These are phyloP conservation scores for Tylopilus plumbeoviolaceoides DNA, from an alignment of 768 basidiomycete genomes.

Conservation along the genomic window DNA sequence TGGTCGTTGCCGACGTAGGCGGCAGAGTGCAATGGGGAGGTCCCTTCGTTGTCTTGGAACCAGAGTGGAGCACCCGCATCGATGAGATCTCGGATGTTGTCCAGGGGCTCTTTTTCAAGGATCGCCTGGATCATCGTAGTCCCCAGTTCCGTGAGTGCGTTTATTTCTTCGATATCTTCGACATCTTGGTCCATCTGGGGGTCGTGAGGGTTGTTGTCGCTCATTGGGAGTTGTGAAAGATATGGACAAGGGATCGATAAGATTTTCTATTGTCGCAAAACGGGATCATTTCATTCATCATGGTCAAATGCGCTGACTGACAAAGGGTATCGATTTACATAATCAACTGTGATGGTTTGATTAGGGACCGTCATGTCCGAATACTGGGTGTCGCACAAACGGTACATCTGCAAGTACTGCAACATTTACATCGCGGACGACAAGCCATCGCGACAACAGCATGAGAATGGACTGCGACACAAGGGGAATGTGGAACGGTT, in stretches of 20 bases:
- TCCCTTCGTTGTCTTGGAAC: constrained; percentile 86
- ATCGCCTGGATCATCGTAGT: constrained; percentile 57
- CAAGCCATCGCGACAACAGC: constrained; percentile 83
- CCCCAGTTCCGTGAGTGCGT: constrained; percentile 51
- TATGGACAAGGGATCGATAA: background rate
- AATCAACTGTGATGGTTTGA: constrained; percentile 8
- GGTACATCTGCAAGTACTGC: constrained; percentile 96
- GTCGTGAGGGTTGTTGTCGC: background rate
- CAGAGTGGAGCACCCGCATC: constrained; percentile 76
- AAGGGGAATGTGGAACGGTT: constrained; percentile 93
- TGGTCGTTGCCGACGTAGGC: constrained; percentile 64
- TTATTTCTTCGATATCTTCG: constrained; percentile 36
- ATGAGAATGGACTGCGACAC: constrained; percentile 91
- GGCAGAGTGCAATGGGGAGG: constrained; percentile 84
- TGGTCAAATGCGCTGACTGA: background rate
- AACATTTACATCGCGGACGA: constrained; percentile 97
- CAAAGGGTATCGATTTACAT: constrained; percentile 6
- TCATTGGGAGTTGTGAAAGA: constrained; percentile 11
- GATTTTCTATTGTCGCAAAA: background rate
- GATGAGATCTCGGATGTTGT: constrained; percentile 47
- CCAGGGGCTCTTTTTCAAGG: constrained; percentile 42
- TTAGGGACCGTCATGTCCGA: constrained; percentile 60
- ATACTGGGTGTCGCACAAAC: constrained; percentile 91
- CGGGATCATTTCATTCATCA: background rate
- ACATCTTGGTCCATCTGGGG: constrained; percentile 14